These are phyloP conservation scores for Pseudocercospora fijiensis DNA, from an alignment of 2,329 filamentous ascomycete species.

Conservation along the genomic window DNA sequence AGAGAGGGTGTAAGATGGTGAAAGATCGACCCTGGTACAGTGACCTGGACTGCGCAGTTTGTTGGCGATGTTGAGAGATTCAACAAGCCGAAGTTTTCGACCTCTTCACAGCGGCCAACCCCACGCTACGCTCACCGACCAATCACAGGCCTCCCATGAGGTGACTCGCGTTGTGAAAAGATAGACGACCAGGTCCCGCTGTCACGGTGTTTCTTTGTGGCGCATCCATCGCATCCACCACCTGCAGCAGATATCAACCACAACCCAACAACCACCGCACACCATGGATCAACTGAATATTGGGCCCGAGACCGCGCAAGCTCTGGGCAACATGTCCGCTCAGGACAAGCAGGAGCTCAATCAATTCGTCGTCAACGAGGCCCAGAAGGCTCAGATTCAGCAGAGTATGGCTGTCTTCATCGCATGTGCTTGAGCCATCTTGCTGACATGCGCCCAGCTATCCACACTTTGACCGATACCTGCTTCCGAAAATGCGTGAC, in stretches of 20 bases:
- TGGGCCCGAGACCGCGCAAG: conserved; percentile 29
- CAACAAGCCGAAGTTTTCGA: neutral
- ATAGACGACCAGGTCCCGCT: neutral
- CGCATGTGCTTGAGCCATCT: neutral
- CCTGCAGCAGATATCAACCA: conserved; percentile 9
- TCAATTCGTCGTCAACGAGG: conserved; percentile 79
- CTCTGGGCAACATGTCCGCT: conserved; percentile 32
- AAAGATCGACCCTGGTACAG: conserved; percentile 4
- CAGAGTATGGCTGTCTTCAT: conserved; percentile 34
- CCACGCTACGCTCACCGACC: neutral
- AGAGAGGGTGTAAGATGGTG: neutral
- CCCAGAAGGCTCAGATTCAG: conserved; percentile 75
- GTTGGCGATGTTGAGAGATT: neutral
- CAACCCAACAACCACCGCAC: neutral
- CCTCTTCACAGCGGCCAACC: neutral
- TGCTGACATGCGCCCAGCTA: conserved; percentile 11
- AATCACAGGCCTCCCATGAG: neutral
- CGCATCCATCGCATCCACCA: neutral
- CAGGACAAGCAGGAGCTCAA: conserved; percentile 73
- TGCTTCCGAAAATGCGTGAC: conserved; percentile 97
- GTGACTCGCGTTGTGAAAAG: neutral
- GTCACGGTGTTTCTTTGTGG: conserved; percentile 3
- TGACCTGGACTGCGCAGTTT: neutral
- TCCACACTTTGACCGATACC: conserved; percentile 25
- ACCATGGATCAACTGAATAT: conserved; percentile 34